Evolutionary conservation across 108 stramenopile species (phyloP).

Genomic region (Fistulifera solaris): DNA sequence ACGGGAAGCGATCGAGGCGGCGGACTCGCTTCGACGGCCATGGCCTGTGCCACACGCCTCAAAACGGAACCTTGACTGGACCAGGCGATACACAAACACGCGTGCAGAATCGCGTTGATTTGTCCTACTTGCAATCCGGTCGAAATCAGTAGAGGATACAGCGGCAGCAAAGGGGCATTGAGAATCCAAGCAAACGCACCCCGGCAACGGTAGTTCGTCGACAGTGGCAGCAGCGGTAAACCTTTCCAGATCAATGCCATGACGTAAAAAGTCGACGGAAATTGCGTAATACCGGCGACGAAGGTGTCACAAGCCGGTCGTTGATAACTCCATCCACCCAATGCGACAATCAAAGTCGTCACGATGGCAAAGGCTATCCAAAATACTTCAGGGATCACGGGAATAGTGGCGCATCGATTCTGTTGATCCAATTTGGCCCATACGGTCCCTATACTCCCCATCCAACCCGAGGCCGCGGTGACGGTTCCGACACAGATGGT

Average conservation of each 20-base stretch:
- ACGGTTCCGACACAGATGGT: constrained; percentile 78
- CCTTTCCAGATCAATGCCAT: constrained; percentile 18
- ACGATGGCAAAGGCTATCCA: constrained; percentile 54
- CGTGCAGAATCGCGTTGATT: constrained; percentile 69
- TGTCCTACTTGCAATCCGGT: constrained; percentile 42
- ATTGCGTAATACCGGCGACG: constrained; percentile 74
- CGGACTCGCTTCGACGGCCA: constrained; percentile 3
- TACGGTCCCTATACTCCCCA: constrained; percentile 64
- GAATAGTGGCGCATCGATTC: constrained; percentile 9
- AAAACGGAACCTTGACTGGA: constrained; percentile 63
- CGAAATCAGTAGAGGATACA: constrained; percentile 71
- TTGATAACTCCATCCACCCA: constrained; percentile 60
- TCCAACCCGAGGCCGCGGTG: constrained; percentile 45
- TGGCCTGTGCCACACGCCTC: constrained; percentile 18
- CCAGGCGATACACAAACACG: constrained; percentile 70
- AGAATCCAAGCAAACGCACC: constrained; percentile 61
- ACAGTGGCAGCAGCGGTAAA: constrained; percentile 8
- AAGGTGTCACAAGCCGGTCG: constrained; percentile 89
- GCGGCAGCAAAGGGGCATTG: constrained; percentile 73
- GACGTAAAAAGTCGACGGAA: constrained; percentile 57
- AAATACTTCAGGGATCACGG: constrained; percentile 30
- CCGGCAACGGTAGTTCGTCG: constrained; percentile 10
- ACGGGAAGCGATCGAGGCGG: neutral
- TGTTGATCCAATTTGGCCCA: constrained; percentile 27
- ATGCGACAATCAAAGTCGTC: constrained; percentile 34